These are phyloP conservation scores for Thamnidium elegans DNA, from an alignment of 192 early-diverging fungal genomes.

Conservation along the genomic window DNA sequence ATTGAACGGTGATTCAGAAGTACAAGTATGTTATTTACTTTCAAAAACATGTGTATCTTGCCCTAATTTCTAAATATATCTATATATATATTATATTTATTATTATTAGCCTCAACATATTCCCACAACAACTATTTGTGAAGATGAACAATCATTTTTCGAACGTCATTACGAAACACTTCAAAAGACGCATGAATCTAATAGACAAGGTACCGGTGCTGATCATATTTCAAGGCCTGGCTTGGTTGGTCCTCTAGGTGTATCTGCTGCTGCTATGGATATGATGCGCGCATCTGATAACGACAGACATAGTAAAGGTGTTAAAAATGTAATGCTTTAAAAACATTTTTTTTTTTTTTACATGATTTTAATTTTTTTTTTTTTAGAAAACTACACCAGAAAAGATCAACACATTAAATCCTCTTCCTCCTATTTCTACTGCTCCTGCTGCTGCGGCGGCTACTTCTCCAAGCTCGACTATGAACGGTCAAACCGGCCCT, in stretches of 20 bases:
- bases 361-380: not conserved
- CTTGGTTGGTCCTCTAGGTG: conserved; percentile 51
- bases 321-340: not conserved
- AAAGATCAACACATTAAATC: not conserved
- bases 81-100: too few species aligned
- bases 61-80: too few species aligned
- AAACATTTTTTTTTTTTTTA: not conserved
- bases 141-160: conserved; percentile 88
- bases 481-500: conserved; percentile 8
- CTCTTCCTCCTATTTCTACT: not conserved
- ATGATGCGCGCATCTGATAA: conserved; percentile 26
- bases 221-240: conserved; percentile 37
- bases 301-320: conserved; percentile 23
- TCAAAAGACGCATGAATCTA: conserved; percentile 55
- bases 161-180: conserved; percentile 74
- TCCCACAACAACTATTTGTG: conserved; percentile 66
- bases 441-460: not conserved
- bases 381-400: not conserved
- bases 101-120: conserved; percentile 47
- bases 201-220: conserved; percentile 32
- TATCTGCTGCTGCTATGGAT: conserved; percentile 27
- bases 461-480: conserved; percentile 14
- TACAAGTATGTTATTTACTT: conserved; percentile 33
- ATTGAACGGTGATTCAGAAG: conserved; percentile 41
- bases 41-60: not conserved